These are phyloP conservation scores for Eutrema salsugineum DNA, from an alignment of 441 rosid species.

Conservation along the genomic window DNA sequence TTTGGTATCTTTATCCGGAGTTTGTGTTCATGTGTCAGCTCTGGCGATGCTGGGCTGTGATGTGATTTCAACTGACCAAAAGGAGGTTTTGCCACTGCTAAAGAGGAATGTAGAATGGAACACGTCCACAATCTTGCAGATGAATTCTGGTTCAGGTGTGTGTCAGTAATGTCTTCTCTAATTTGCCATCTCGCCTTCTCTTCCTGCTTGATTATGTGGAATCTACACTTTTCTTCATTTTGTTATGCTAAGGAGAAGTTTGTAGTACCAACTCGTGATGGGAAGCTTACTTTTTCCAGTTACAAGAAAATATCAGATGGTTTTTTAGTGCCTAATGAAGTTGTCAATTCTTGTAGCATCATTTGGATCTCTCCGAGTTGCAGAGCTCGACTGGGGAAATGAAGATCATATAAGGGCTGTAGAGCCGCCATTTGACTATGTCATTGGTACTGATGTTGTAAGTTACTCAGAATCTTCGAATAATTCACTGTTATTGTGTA, in stretches of 20 bases:
- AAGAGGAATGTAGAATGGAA: constrained; percentile 82
- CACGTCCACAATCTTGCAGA: constrained; percentile 71
- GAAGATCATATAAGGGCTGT: constrained; percentile 68
- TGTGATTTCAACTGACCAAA: constrained; percentile 84
- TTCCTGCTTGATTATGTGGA: not conserved
- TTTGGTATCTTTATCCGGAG: constrained; percentile 9
- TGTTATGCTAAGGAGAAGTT: not conserved
- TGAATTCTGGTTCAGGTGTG: constrained; percentile 61
- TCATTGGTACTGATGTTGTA: constrained; percentile 94
- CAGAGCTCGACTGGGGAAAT: constrained; percentile 91
- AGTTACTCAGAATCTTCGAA: constrained; percentile 27
- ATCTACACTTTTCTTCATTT: not conserved
- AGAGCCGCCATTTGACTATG: constrained; percentile 81
- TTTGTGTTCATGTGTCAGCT: constrained; percentile 43
- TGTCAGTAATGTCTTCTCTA: not conserved
- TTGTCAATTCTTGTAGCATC: constrained; percentile 48
- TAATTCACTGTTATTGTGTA: not conserved
- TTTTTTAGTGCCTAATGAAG: not conserved
- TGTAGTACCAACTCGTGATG: not conserved
- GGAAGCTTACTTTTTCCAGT: not conserved
- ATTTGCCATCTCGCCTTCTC: not conserved
- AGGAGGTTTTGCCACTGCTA: constrained; percentile 75
- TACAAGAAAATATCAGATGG: not conserved
- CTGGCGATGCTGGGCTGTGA: constrained; percentile 92
- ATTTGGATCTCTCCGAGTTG: constrained; percentile 82